These are phyloP conservation scores for Leccinum subatratum DNA, from an alignment of 1,284 basidiomycete genomes.

Conservation along the genomic window DNA sequence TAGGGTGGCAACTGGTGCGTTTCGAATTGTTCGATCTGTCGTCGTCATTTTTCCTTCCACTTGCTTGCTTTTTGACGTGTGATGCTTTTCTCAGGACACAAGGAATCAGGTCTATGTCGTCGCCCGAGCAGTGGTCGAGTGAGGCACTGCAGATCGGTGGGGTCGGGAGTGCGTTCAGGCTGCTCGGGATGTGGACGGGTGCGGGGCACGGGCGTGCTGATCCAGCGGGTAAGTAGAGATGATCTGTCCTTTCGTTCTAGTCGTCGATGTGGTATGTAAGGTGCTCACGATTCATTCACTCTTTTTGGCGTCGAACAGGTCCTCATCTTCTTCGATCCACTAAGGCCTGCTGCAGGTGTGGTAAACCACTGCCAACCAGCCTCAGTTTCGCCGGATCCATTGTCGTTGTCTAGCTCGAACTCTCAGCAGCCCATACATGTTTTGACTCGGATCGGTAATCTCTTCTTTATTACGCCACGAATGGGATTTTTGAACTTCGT, in stretches of 20 bases:
- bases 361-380: too few relatives aligned
- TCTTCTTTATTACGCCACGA: too few relatives aligned
- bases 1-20: slow-evolving; percentile 53
- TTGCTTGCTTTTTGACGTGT: slow-evolving; percentile 5
- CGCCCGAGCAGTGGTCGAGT: slow-evolving; percentile 44
- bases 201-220: slow-evolving; percentile 45
- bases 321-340: slow-evolving; percentile 24
- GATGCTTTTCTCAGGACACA: slow-evolving; percentile 22
- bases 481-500: too few relatives aligned
- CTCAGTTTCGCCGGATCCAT: too few relatives aligned
- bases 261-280: background rate
- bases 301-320: background rate
- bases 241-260: too few relatives aligned
- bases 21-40: background rate
- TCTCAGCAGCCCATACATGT: too few relatives aligned
- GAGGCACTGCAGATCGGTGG: slow-evolving; percentile 56
- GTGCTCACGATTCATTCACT: background rate
- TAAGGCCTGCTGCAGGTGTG: too few relatives aligned
- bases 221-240: slow-evolving; percentile 40
- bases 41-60: slow-evolving; percentile 14
- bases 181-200: slow-evolving; percentile 60
- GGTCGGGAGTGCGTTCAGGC: slow-evolving; percentile 46
- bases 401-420: too few relatives aligned
- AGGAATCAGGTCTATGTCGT: slow-evolving; percentile 12
- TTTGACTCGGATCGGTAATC: too few relatives aligned